Base-by-base conservation (phyloP, 2,329 filamentous ascomycete genomes). In the Akanthomyces muscarius region DNA sequence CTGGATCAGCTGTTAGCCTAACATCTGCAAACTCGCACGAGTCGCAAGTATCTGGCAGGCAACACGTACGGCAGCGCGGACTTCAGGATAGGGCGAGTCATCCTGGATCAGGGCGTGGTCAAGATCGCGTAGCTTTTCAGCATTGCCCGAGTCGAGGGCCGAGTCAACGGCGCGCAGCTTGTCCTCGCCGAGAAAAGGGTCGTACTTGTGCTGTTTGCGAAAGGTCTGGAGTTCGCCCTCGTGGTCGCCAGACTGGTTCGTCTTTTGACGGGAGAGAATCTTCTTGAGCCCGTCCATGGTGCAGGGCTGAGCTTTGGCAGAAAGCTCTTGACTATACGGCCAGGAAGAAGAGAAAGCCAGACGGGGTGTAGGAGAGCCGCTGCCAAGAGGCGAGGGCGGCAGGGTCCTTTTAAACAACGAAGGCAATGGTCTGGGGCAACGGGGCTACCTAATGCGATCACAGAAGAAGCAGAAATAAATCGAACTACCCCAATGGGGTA, bases 81-180 rank as follows among this genome's bases (percentile, higher is more conserved):
- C 75, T 69, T 85, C 82, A 14, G 81, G 77, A 68, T 85, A 85
- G 1, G 83, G 82, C 18, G 83, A 86, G 69, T 86, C 79, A 33
- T 86, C 81, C 63, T 82, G 76, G 36, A 85, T 71, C 52, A 78
- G 65, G 5, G 79, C 77, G 42, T 77, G 74, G 55, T 83, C 80
- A 30, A 84, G 73, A 45, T 76, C 75, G 18, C 75, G 71, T 45
- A 79, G 78, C 66, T 79, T 78, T 66, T 78, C 79, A 56, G 73
- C 70, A 66, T 84, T 76, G 51, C 78, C 74, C 0, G 75, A 76
- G 6, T 74, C 67, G 28, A 83, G 71, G 10, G 77, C 79, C 38
- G 78, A 75, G 48, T 85, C 80, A 50, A 85, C 76, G 64, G 77
- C 78, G n/a, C 84, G 78, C 52, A 81, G 75, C 30, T 83, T 77